Base-by-base conservation (phyloP, 345 rosid genomes). In the Sisymbrium altissimum region DNA sequence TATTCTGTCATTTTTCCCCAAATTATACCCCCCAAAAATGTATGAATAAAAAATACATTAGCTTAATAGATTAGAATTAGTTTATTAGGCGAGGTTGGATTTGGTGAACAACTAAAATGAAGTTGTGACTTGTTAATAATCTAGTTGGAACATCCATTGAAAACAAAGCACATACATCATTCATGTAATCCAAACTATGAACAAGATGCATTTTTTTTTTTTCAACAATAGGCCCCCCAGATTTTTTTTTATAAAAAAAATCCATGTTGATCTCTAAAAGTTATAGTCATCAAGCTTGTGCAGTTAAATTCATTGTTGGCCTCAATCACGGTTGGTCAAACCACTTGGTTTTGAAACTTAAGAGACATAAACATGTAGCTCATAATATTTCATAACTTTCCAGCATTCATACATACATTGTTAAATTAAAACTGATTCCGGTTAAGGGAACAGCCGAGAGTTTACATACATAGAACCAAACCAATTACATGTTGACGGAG, bases 31-130 rank as follows among this genome's bases (percentile, higher is more conserved):
- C n/a, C n/a, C n/a, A 25, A 60, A 18, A 29, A 54, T n/a, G 9
- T 18, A 15, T 7, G 64, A 61, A 75, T 23, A n/a, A 1, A 35
- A 53, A 60, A 35, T 36, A 68, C 43, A 44, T 75, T 68, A 40
- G 58, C 57, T 35, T 61, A 38, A 49, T 39, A 38, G 2, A 48
- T 25, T 38, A 5, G 14, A 59, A n/a, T 19, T 11, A 13, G 3
- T 60, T 10, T 39, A 50, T 17, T 39, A 60, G 54, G 30, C 30
- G 12, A 60, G 10, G 40, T 18, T 30, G 64, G 75, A 45, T 76
- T 76, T 76, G 75, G 74, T 76, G 79, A 76, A 53, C 79, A 53
- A 75, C 79, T 75, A 30, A n/a, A 54, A 30, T 21, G 55, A 59
- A 50, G 73, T 48, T 48, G 39, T 58, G 78, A 75, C 69, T 68